phyloP scores from a whole-genome alignment of 208 protist species.

The Lotmaria passim region DNA sequence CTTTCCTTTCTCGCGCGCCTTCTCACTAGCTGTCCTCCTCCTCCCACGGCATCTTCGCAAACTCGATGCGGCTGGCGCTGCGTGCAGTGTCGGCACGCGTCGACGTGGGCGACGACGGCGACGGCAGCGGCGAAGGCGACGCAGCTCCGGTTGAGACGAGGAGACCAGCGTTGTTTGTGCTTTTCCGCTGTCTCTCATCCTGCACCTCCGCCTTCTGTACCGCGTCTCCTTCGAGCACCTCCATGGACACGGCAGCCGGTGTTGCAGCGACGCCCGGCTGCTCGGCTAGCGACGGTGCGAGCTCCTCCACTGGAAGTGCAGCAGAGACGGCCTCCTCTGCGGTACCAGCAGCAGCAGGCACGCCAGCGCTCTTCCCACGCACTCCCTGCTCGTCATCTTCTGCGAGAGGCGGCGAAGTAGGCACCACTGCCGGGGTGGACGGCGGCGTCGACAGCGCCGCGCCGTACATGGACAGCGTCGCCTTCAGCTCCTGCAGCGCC shows the following conservation, averaged over 20 bases:
- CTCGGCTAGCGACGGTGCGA: background rate
- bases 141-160: background rate
- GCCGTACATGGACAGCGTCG: conserved; percentile 17
- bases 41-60: conserved; percentile 88
- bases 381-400: no score
- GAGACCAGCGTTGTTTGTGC: no score
- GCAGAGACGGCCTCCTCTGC: background rate
- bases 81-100: background rate
- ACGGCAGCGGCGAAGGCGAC: background rate
- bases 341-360: background rate
- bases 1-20: background rate
- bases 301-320: background rate
- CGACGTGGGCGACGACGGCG: background rate
- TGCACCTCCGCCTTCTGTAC: background rate
- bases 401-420: background rate
- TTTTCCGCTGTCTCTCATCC: background rate
- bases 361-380: no score
- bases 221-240: background rate
- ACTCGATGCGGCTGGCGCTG: conserved; percentile 38
- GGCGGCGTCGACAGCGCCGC: conserved; percentile 1
- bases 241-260: no score
- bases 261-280: background rate
- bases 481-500: conserved; percentile 1
- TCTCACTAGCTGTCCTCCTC: conserved; percentile 56
- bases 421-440: conserved; percentile 1